Conservation (phyloP, 1,139 yeast genomes). For the Cylindricascospora bacillispora region DNA sequence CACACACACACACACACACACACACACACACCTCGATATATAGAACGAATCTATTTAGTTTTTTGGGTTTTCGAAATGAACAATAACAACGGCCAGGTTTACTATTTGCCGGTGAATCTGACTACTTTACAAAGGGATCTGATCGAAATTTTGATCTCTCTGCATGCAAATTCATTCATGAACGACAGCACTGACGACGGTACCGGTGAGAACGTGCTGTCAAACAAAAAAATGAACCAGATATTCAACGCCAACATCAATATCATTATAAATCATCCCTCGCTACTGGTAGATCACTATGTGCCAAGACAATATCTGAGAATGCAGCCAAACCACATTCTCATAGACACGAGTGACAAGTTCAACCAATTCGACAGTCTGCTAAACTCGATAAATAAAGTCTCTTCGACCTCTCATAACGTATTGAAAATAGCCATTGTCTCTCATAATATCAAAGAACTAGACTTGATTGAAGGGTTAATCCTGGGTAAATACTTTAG, state of each 20-base stretch:
- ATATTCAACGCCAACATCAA: constrained; percentile 39
- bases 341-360: constrained; percentile 46
- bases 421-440: constrained; percentile 34
- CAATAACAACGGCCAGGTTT: too few relatives aligned
- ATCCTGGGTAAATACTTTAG: constrained; percentile 46
- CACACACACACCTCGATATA: too few relatives aligned
- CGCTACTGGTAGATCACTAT: constrained; percentile 59
- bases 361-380: constrained; percentile 42
- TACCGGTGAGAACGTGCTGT: constrained; percentile 7
- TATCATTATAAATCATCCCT: constrained; percentile 49
- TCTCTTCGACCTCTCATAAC: constrained; percentile 8
- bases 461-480: constrained; percentile 58
- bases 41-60: too few relatives aligned
- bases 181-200: constrained; percentile 5
- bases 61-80: too few relatives aligned
- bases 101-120: constrained; percentile 42
- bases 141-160: constrained; percentile 38
- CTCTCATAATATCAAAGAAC: constrained; percentile 50
- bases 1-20: too few relatives aligned
- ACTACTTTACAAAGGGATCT: constrained; percentile 46
- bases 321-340: constrained; percentile 48
- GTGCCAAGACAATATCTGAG: constrained; percentile 55
- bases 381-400: constrained; percentile 26
- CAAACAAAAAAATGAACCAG: constrained; percentile 26
- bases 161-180: constrained; percentile 37